These are phyloP conservation scores for Solanum chiquidenum DNA, from an alignment of 257 asterid genomes.

Conservation along the genomic window DNA sequence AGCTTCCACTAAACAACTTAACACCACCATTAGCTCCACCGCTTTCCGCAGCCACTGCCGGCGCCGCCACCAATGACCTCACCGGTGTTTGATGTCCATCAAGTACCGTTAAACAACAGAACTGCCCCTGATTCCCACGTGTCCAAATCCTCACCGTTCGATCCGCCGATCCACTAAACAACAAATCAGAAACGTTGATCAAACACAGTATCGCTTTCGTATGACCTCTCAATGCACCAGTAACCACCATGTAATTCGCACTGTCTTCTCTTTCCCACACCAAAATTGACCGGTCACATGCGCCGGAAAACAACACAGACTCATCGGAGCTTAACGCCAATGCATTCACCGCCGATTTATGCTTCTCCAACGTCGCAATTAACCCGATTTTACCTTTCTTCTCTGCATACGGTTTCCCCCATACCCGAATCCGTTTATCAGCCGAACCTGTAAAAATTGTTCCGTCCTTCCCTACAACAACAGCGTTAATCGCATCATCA, in stretches of 20 bases:
- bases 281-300: constrained; percentile 73
- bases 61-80: constrained; percentile 45
- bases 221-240: constrained; percentile 81
- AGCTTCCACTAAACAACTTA: constrained; percentile 76
- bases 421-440: constrained; percentile 50
- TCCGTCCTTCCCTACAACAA: constrained; percentile 34
- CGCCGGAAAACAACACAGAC: constrained; percentile 68
- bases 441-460: constrained; percentile 74
- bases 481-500: constrained; percentile 84
- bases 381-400: constrained; percentile 8
- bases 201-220: constrained; percentile 53
- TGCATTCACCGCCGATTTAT: constrained; percentile 77
- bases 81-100: constrained; percentile 76
- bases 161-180: constrained; percentile 83
- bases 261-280: constrained; percentile 94
- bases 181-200: constrained; percentile 38
- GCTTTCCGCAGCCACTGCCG: background rate
- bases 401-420: constrained; percentile 38
- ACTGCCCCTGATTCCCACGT: constrained; percentile 42
- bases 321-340: constrained; percentile 47
- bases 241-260: constrained; percentile 67
- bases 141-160: constrained; percentile 82
- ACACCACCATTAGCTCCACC: constrained; percentile 21
- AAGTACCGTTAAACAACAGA: constrained; percentile 53
- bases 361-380: constrained; percentile 59